Conservation (phyloP, 2,329 filamentous ascomycete species). For the Teratosphaeria nubilosa region DNA sequence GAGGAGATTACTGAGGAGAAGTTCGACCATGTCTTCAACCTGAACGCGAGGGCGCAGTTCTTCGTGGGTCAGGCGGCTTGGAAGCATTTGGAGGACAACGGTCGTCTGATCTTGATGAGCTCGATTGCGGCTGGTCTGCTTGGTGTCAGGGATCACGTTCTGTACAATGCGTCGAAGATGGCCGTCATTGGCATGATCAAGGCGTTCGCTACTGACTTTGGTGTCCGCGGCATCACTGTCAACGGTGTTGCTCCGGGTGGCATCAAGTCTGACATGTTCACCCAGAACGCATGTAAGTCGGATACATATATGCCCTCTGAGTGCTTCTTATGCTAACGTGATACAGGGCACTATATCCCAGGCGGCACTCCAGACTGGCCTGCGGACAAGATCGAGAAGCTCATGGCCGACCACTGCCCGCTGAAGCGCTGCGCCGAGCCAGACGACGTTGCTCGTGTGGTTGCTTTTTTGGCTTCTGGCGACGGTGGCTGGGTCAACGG, state of each 20-base stretch:
- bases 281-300: conserved; percentile 27
- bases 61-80: conserved; percentile 68
- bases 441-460: conserved; percentile 32
- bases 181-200: conserved; percentile 64
- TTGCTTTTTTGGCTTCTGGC: conserved; percentile 29
- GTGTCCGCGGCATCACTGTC: conserved; percentile 56
- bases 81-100: conserved; percentile 58
- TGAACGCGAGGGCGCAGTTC: conserved; percentile 63
- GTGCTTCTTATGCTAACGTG: neutral
- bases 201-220: conserved; percentile 61
- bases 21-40: conserved; percentile 59
- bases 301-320: neutral
- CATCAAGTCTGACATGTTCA: conserved; percentile 70
- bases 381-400: conserved; percentile 39
- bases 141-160: conserved; percentile 59
- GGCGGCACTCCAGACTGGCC: conserved; percentile 40
- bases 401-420: conserved; percentile 42
- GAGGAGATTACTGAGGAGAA: conserved; percentile 60
- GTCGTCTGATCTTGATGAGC: conserved; percentile 64
- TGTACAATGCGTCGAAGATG: conserved; percentile 64
- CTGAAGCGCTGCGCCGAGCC: conserved; percentile 39
- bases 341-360: conserved; percentile 29
- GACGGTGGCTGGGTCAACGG: conserved; percentile 34
- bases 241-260: conserved; percentile 64
- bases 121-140: conserved; percentile 59